These are phyloP conservation scores for Xylaria scruposa DNA, from an alignment of 495 filamentous ascomycete genomes.

Conservation along the genomic window DNA sequence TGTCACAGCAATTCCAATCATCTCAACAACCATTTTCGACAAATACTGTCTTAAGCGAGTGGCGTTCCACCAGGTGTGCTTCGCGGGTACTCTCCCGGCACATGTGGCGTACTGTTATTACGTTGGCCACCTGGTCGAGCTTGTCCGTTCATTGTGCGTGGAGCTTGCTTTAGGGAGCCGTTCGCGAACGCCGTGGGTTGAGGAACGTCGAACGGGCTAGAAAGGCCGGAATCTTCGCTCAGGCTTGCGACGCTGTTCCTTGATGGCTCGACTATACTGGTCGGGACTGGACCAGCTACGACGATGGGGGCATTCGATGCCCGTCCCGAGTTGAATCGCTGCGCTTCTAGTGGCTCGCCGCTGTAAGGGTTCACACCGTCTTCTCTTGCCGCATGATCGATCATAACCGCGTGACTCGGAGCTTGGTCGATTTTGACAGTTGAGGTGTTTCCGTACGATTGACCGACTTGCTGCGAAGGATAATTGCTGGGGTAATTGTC, in stretches of 20 bases:
- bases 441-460: slow-evolving; percentile 43
- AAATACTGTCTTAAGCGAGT: slow-evolving; percentile 22
- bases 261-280: slow-evolving; percentile 24
- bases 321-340: slow-evolving; percentile 19
- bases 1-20: neutral
- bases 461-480: slow-evolving; percentile 35
- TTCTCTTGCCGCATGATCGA: slow-evolving; percentile 47
- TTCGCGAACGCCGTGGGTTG: slow-evolving; percentile 1
- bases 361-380: slow-evolving; percentile 57
- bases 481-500: slow-evolving; percentile 32
- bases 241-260: slow-evolving; percentile 26
- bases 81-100: slow-evolving; percentile 65
- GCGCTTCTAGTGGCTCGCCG: slow-evolving; percentile 40
- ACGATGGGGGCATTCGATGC: slow-evolving; percentile 23
- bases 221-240: slow-evolving; percentile 41
- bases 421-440: slow-evolving; percentile 43
- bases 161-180: slow-evolving; percentile 24
- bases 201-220: slow-evolving; percentile 31
- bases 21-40: neutral
- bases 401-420: slow-evolving; percentile 45
- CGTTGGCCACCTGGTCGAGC: slow-evolving; percentile 33
- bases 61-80: slow-evolving; percentile 34
- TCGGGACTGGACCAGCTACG: slow-evolving; percentile 28
- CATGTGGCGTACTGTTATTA: slow-evolving; percentile 55
- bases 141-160: slow-evolving; percentile 19